Evolutionary conservation across 306 rosid species (phyloP), one percentile per base, ranked within the genome.

Genomic region (Morella rubra): DNA sequence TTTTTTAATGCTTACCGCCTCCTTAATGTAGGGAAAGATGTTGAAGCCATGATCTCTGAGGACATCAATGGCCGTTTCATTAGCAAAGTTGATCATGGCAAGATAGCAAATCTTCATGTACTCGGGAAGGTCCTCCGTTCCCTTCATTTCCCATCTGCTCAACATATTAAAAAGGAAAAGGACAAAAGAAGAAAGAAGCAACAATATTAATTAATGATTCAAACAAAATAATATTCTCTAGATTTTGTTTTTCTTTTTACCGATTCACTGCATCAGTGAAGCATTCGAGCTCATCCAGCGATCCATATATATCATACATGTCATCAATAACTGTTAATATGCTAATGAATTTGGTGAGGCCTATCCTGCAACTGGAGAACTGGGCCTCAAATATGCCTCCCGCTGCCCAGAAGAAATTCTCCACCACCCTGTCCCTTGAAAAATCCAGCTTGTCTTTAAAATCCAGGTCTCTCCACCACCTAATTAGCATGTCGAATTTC

Each of bases 291-390:
- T 84, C 87, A 50, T 80, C 79, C 7, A 77, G 47, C 14, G 53
- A 80, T 77, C 84, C 87, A 75, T 76, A 80, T 1, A 76, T 44
- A 64, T 83, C 87, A 46, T 76, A 83, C 66, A 72, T 66, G 64
- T 83, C 86, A 41, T 83, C 84, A 12, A 84, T 80, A 8, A 44
- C 71, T 6, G 79, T 24, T 15, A 83, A 15, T 53, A 80, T 76
- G 76, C 87, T 80, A 5, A 84, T 73, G 16, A 80, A 84, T n/a
- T 84, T 84, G 11, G 82, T 80, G 18, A 84, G 44, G 32, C 81
- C 76, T 13, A 73, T 67, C 75, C 87, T 80, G 71, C 81, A 80
- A 16, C 76, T 59, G 14, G 84, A 84, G 42, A 74, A 73, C 20
- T 60, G 73, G 3, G 87, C 81, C 49, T 80, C 82, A 72, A 2